Evolutionary conservation across 2,329 filamentous ascomycete species (phyloP), one percentile per base, ranked within the genome.

Genomic region (Fusarium luffae): DNA sequence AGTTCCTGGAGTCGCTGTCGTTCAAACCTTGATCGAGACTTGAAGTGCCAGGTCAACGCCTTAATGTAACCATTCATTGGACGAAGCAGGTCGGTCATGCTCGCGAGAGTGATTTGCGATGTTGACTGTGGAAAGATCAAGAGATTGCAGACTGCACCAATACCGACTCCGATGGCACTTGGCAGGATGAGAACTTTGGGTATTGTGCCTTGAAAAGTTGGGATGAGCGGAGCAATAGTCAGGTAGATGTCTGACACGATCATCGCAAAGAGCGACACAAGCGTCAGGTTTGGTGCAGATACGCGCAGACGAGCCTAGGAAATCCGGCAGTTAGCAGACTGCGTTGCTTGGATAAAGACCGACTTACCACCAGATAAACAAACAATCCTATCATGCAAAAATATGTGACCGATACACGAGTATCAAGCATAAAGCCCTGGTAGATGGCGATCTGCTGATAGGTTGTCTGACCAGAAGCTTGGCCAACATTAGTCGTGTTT

Each of bases 331-430:
- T 64, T 1, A 64, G 32, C 7, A 9, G 3, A 5, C 34, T 5
- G 16, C 2, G 7, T 1, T 7, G 0, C 16, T 4, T 6, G 3
- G 4, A 23, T 2, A 14, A 1, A 7, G 19, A 19, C 8, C 14
- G 8, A 21, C 58, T 42, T 64, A 64, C 61, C 56, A 72, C 34
- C 0, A 72, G 2, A 21, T 72, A 72, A 2, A 72, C 30, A 50
- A 67, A 72, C 10, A 72, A 41, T 1, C 62, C 66, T 11, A 70
- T 68, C 69, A 72, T 67, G 25, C 62, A 71, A 16, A 69, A 72
- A 11, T 72, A 72, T 2, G 69, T 72, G 40, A 70, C 46, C 1
- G 62, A 54, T 12, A 72, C 59, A 13, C 66, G 51, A 18, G 63
- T 55, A 13, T 72, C 69, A 5, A 72, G 13, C 66, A 72, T 70